Percentiles rank a stretch among this genome's conserved stretches.
These are phyloP conservation scores for Samsoniella hepiali DNA, from an alignment of 2,329 filamentous ascomycete genomes.

Conservation along the genomic window DNA sequence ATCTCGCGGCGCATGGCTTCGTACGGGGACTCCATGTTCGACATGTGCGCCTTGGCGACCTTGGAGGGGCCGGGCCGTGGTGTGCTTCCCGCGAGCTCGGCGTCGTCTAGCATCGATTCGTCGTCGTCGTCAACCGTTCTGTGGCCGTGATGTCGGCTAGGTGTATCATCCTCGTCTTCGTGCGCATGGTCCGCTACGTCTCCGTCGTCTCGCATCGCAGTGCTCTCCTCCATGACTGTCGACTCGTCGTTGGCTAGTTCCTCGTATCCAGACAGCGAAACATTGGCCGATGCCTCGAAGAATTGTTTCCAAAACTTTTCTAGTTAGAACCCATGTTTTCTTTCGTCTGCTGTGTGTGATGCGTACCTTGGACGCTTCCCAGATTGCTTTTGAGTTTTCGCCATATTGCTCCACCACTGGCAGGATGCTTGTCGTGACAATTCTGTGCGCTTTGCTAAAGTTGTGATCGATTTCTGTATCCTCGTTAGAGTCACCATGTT, in stretches of 20 bases:
- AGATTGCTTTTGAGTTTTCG: slow-evolving; percentile 88
- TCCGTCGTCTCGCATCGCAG: slow-evolving; percentile 53
- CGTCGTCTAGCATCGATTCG: slow-evolving; percentile 67
- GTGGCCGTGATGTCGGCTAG: slow-evolving; percentile 25
- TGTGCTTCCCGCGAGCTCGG: slow-evolving; percentile 63
- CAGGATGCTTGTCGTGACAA: slow-evolving; percentile 89
- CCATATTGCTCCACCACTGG: slow-evolving; percentile 94
- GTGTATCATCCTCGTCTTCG: slow-evolving; percentile 38
- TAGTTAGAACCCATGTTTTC: slow-evolving; percentile 33
- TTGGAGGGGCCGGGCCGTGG: slow-evolving; percentile 56
- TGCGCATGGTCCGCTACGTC: slow-evolving; percentile 42
- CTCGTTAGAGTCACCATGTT: neutral
- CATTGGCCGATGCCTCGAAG: slow-evolving; percentile 97
- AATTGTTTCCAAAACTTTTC: slow-evolving; percentile 95
- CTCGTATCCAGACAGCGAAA: slow-evolving; percentile 92
- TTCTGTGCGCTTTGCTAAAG: slow-evolving; percentile 93
- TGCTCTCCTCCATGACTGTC: slow-evolving; percentile 48
- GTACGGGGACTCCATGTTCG: slow-evolving; percentile 72
- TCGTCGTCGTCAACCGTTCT: slow-evolving; percentile 37
- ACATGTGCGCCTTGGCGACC: slow-evolving; percentile 51
- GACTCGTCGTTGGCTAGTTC: slow-evolving; percentile 68
- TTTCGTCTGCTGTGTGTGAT: slow-evolving; percentile 15
- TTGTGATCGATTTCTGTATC: slow-evolving; percentile 90
- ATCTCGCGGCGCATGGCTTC: slow-evolving; percentile 69
- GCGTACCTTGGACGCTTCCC: slow-evolving; percentile 88